phyloP scores from a whole-genome alignment of 257 asterid species.

The Solanum habrochaites region DNA sequence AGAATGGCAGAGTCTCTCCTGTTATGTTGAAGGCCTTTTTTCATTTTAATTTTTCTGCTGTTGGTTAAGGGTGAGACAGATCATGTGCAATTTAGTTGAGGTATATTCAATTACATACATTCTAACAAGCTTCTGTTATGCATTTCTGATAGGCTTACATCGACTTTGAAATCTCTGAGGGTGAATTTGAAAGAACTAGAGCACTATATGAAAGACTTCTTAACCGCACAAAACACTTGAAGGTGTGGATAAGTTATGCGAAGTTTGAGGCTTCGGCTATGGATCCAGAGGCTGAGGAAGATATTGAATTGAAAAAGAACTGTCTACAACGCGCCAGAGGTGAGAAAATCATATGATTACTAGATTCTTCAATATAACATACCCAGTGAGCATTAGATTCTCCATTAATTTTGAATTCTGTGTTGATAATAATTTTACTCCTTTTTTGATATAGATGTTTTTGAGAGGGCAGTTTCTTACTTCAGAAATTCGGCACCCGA shows the following conservation, averaged over 20 bases:
- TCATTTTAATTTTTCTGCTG: neutral
- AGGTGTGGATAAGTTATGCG: constrained; percentile 97
- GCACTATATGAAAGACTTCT: constrained; percentile 86
- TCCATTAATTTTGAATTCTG: neutral
- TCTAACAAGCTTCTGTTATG: neutral
- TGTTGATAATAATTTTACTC: neutral
- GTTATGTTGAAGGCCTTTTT: neutral
- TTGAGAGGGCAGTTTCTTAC: constrained; percentile 66
- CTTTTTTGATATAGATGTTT: constrained; percentile 41
- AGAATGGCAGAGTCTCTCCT: neutral
- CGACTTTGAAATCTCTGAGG: constrained; percentile 85
- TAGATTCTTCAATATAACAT: neutral
- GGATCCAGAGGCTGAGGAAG: constrained; percentile 42
- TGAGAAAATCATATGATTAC: constrained; percentile 9
- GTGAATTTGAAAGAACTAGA: constrained; percentile 76
- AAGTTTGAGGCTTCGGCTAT: constrained; percentile 77
- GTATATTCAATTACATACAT: neutral
- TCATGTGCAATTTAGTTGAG: neutral
- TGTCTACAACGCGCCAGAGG: constrained; percentile 80
- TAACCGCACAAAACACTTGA: constrained; percentile 83
- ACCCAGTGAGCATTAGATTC: neutral
- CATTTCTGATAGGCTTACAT: constrained; percentile 62
- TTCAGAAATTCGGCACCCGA: constrained; percentile 72
- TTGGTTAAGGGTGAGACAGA: neutral
- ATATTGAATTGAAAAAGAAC: constrained; percentile 29